A percentile compares a stretch with the other conserved stretches of the same genome.
phyloP scores from a whole-genome alignment of 441 rosid genomes.

The Euphorbia celastroides region DNA sequence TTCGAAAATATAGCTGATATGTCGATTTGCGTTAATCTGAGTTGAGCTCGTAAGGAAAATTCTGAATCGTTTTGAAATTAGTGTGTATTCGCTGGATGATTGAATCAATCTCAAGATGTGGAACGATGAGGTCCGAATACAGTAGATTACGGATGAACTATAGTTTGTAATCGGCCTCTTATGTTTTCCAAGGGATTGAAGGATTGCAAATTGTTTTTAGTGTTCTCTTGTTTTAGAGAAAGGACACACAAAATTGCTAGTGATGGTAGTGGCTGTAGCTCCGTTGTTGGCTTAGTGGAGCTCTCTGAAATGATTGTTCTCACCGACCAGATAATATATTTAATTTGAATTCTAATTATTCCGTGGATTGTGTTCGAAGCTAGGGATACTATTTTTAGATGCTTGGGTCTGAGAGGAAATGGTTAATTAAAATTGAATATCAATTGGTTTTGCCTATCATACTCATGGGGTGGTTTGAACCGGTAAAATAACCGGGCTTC shows the following conservation, averaged over 20 bases:
- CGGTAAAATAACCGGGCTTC: too few species aligned
- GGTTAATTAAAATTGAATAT: background rate
- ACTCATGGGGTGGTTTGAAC: too few species aligned
- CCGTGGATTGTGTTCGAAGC: background rate
- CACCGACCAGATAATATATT: background rate
- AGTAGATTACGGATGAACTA: background rate
- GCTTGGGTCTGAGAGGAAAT: background rate
- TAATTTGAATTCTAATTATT: background rate
- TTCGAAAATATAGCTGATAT: background rate
- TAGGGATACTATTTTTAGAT: background rate
- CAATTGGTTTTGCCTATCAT: background rate
- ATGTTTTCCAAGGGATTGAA: background rate
- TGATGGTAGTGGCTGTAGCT: background rate
- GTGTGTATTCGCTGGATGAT: background rate
- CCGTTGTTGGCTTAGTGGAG: background rate
- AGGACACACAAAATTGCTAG: background rate
- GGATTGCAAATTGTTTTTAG: background rate
- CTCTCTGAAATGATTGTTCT: background rate
- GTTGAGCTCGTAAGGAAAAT: background rate
- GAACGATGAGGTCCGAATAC: background rate
- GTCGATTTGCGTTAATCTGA: background rate
- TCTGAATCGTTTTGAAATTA: background rate
- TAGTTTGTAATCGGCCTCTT: background rate
- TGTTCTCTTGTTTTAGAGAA: background rate
- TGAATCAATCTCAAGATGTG: background rate